phyloP scores from a whole-genome alignment of 2,329 filamentous ascomycete genomes.

The Colletotrichum sp. region DNA sequence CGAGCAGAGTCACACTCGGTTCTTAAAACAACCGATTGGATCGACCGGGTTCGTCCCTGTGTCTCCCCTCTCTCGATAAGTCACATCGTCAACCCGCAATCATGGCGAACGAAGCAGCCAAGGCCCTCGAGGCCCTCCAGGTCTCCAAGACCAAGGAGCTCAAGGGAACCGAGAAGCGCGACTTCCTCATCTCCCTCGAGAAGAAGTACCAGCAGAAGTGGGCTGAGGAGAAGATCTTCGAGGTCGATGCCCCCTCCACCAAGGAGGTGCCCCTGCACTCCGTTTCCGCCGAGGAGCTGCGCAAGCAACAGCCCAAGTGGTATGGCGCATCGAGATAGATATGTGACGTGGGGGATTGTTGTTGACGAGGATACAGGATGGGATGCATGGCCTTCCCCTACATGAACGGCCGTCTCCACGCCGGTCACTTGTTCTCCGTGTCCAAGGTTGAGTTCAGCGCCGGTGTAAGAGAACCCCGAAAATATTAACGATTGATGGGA shows the following conservation, averaged over 20 bases:
- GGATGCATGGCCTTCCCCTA: constrained; percentile 57
- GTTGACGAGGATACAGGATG: constrained; percentile 7
- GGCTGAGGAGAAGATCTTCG: constrained; percentile 79
- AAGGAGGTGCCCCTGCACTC: constrained; percentile 78
- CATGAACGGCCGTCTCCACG: constrained; percentile 89
- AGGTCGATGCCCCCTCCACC: constrained; percentile 82
- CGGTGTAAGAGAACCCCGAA: constrained; percentile 57
- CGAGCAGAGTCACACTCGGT: background rate
- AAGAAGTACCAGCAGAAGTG: constrained; percentile 92
- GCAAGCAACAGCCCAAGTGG: constrained; percentile 86
- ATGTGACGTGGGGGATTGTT: background rate
- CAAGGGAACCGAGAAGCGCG: constrained; percentile 82
- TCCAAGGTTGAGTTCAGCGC: constrained; percentile 93
- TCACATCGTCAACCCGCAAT: constrained; percentile 23
- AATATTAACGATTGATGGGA: too few relatives aligned
- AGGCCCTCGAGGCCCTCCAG: constrained; percentile 56
- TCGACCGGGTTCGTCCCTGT: constrained; percentile 5
- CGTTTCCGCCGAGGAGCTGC: constrained; percentile 76
- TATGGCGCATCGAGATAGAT: constrained; percentile 73
- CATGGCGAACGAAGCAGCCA: constrained; percentile 51
- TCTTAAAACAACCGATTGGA: background rate
- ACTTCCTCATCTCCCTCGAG: constrained; percentile 81
- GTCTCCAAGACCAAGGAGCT: constrained; percentile 67
- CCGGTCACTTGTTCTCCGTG: constrained; percentile 90
- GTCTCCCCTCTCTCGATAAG: background rate